Base-by-base conservation (phyloP, 1,139 yeast genomes). In the Debaryomycetaceae sp. region DNA sequence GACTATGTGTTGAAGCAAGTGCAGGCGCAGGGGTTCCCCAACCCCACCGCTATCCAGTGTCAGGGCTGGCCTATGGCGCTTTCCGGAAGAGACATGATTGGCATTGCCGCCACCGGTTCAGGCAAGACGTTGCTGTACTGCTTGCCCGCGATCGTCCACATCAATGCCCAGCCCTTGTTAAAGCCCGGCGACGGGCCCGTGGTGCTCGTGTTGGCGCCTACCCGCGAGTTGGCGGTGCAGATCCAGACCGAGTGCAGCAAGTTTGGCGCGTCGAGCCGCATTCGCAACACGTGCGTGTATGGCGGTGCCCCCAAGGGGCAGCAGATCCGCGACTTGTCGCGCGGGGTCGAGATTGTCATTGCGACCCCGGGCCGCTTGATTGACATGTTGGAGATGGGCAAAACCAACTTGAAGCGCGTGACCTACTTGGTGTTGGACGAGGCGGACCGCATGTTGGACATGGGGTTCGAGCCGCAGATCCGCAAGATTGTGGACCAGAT, bases 11-110 rank as follows among this genome's bases (percentile, higher is more conserved):
- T 90, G 53, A 68, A 63, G 41, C 96, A 90, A 65, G 86, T 90
- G 45, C 75, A 81, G 62, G 77, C 78, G 37, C 90, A 83, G 61
- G 97, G 97, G 36, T 90, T 90, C 66, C 92, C 80, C 35, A 74
- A 68, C 40, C 98, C 98, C 46, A 90, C 98, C 34, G 85, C 85
- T 41, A 90, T 90, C 53, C 98, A 90, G 66, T 83, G 95, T 58
- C 98, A 92, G 67, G 98, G 98, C 64, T 90, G 98, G 98, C 98
- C 98, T 38, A 90, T 90, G 98, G 98, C 98, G 52, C 70, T 87
- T 39, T 77, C 90, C 48, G 98, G 98, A 67, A 81, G 97, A 64
- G 97, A 90, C 58, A 83, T 90, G 87, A 80, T 90, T 59, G 98
- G 98, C 70, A 81, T 90, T 56, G 97, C 98, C 35, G 80, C 95